Conservation (phyloP, 2,329 filamentous ascomycete species). For the Xenosphaeropsis pyriputrescens region DNA sequence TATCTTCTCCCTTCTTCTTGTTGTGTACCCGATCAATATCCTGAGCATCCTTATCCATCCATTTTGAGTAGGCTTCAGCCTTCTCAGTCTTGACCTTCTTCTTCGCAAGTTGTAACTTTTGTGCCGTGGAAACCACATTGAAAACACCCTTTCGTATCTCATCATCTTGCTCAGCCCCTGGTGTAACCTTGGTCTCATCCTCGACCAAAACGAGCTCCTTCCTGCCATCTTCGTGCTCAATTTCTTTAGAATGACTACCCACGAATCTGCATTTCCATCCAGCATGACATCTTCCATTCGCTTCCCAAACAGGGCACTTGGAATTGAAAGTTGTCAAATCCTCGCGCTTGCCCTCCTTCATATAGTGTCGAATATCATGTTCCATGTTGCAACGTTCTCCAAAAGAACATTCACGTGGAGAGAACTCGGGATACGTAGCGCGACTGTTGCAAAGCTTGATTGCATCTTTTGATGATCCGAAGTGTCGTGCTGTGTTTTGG, state of each 20-base stretch:
- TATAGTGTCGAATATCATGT: conserved; percentile 76
- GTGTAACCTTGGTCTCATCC: conserved; percentile 4
- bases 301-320: conserved; percentile 69
- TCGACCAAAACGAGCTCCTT: conserved; percentile 66
- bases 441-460: conserved; percentile 66
- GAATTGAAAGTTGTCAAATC: conserved; percentile 66
- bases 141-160: conserved; percentile 47
- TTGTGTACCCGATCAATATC: conserved; percentile 31
- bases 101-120: conserved; percentile 63
- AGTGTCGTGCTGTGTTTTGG: conserved; percentile 73
- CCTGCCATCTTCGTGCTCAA: conserved; percentile 61
- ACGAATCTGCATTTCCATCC: conserved; percentile 96
- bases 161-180: conserved; percentile 14
- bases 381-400: conserved; percentile 69
- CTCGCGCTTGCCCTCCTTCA: conserved; percentile 65
- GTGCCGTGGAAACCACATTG: conserved; percentile 55
- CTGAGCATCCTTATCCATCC: conserved; percentile 55
- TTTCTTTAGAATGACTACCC: conserved; percentile 71
- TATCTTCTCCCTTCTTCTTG: conserved; percentile 21
- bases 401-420: conserved; percentile 60
- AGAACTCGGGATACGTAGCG: conserved; percentile 63
- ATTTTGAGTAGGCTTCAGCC: conserved; percentile 62
- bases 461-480: conserved; percentile 66
- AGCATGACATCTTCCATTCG: conserved; percentile 59
- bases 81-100: conserved; percentile 56